Evolutionary conservation across 1,284 basidiomycete genomes (phyloP).

Genomic region (Puccinia coronata): DNA sequence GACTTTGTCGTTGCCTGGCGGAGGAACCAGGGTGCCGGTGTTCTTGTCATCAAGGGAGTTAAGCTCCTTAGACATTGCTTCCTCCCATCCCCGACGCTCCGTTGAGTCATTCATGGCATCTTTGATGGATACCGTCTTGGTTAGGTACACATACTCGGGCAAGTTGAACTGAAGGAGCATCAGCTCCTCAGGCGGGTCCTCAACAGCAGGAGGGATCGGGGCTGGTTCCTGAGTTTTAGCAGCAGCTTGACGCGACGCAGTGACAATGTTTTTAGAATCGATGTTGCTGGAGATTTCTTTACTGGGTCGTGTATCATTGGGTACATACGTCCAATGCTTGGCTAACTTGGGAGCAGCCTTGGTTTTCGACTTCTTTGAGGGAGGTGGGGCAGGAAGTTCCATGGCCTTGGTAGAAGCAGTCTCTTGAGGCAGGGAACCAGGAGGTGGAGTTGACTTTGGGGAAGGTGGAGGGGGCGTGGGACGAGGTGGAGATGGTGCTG

Average conservation of each 20-base stretch:
- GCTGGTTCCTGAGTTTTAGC: not conserved
- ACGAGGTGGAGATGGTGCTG: no score
- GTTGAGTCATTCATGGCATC: no score
- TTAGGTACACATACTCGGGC: no score
- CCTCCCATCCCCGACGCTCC: not conserved
- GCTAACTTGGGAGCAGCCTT: not conserved
- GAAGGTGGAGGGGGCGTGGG: no score
- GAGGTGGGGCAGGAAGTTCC: no score
- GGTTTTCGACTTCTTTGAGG: not conserved
- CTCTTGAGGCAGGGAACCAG: no score
- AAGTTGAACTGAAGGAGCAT: no score
- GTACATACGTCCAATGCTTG: no score
- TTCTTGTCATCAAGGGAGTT: not conserved
- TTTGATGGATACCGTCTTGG: no score
- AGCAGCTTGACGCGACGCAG: not conserved
- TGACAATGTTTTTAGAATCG: not conserved
- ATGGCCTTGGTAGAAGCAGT: no score
- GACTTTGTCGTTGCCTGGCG: not conserved
- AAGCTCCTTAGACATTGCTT: conserved; percentile 19
- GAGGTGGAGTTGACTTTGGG: no score
- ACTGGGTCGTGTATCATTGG: not conserved
- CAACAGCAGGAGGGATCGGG: not conserved
- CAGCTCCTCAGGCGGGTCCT: not conserved
- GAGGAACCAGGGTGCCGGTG: conserved; percentile 1
- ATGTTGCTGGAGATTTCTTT: not conserved